Conservation (phyloP, 2,329 filamentous ascomycete species). For the Epichloe coenophiala region DNA sequence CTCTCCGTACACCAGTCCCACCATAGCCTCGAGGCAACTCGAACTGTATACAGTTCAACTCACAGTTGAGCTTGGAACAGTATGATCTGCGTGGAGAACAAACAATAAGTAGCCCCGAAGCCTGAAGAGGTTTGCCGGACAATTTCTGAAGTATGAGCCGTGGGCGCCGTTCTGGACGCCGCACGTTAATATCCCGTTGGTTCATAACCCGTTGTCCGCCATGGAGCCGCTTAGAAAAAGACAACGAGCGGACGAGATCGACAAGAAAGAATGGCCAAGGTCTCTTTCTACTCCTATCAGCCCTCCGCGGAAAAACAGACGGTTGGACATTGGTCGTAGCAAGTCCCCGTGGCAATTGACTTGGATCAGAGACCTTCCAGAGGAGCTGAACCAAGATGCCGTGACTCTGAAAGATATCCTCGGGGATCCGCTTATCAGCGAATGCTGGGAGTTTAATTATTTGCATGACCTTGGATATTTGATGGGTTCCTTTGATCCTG, state of each 20-base stretch:
- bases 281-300: constrained; percentile 30
- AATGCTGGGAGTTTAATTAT: constrained; percentile 60
- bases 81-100: too few species aligned
- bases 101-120: too few species aligned
- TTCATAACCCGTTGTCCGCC: not conserved
- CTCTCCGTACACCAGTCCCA: not conserved
- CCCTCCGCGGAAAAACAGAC: constrained; percentile 27
- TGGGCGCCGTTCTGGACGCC: not conserved
- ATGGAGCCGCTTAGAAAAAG: constrained; percentile 23
- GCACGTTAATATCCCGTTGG: not conserved
- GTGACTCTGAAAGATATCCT: constrained; percentile 55
- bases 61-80: too few species aligned
- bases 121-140: too few species aligned
- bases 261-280: not conserved
- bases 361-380: constrained; percentile 49
- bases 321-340: constrained; percentile 14
- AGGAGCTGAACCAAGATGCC: constrained; percentile 48
- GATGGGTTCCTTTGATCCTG: constrained; percentile 38
- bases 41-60: too few species aligned
- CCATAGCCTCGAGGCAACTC: too few species aligned
- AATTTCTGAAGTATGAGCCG: not conserved
- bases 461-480: constrained; percentile 47
- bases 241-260: constrained; percentile 9
- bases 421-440: constrained; percentile 58
- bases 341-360: constrained; percentile 61